Conservation (phyloP, 768 basidiomycete species). For the Mycena haematopus region DNA sequence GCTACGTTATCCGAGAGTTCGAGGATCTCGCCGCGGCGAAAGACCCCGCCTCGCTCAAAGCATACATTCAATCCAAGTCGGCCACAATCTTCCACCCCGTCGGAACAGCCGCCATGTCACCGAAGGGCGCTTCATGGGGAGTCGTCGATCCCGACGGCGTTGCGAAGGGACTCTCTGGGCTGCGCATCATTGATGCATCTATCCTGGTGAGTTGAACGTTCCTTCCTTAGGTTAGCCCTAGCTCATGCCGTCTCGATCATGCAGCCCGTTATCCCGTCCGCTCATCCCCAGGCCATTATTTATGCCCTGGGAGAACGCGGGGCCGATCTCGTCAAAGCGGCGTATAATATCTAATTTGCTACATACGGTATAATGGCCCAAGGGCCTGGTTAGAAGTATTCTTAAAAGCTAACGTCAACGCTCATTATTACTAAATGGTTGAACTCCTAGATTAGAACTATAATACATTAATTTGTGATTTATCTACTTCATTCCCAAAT, state of each 20-base stretch:
- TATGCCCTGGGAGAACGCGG: slow-evolving; percentile 33
- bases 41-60: slow-evolving; percentile 21
- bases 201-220: not conserved
- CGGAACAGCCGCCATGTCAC: not conserved
- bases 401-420: too few relatives aligned
- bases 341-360: not conserved
- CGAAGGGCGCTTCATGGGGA: not conserved
- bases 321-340: slow-evolving; percentile 24
- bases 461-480: too few relatives aligned
- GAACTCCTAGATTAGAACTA: too few relatives aligned
- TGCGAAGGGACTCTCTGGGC: not conserved
- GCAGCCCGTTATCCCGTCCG: slow-evolving; percentile 29
- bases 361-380: too few relatives aligned
- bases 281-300: slow-evolving; percentile 30
- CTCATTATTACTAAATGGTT: too few relatives aligned
- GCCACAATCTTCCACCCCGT: not conserved
- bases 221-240: not conserved
- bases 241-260: not conserved
- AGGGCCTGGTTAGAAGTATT: too few relatives aligned
- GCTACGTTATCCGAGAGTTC: slow-evolving; percentile 29
- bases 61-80: not conserved
- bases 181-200: not conserved
- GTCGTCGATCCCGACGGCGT: not conserved
- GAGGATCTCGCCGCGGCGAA: slow-evolving; percentile 28
- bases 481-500: too few relatives aligned